Evolutionary conservation across 495 filamentous ascomycete genomes (phyloP).

Genomic region (Cenococcum geophilum): DNA sequence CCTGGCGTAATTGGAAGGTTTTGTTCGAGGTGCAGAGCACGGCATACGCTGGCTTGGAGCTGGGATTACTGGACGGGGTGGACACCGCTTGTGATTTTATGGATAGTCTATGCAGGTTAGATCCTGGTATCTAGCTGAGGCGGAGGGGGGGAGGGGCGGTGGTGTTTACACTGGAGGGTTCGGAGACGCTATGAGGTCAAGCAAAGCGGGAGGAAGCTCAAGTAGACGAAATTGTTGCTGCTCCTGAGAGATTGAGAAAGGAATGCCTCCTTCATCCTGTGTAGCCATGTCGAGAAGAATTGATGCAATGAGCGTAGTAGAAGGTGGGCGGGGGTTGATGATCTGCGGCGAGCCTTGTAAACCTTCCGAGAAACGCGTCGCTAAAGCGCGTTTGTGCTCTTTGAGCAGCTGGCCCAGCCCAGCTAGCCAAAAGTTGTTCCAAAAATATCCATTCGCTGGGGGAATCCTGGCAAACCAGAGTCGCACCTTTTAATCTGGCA

Average conservation of each 20-base stretch:
- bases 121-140: background rate
- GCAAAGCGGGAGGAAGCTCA: slow-evolving; percentile 72
- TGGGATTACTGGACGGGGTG: slow-evolving; percentile 28
- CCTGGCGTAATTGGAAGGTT: slow-evolving; percentile 78
- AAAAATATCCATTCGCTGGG: slow-evolving; percentile 3
- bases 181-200: slow-evolving; percentile 48
- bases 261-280: slow-evolving; percentile 51
- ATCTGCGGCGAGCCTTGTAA: background rate
- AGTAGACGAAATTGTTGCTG: slow-evolving; percentile 64
- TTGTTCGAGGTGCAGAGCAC: slow-evolving; percentile 63
- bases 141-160: background rate
- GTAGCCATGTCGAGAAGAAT: slow-evolving; percentile 47
- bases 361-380: background rate
- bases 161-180: slow-evolving; percentile 32
- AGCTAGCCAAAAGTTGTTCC: background rate
- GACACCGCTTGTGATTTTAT: slow-evolving; percentile 51
- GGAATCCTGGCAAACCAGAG: slow-evolving; percentile 1
- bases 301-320: background rate
- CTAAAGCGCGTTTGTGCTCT: background rate
- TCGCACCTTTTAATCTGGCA: slow-evolving; percentile 14
- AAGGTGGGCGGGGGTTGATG: background rate
- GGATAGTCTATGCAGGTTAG: slow-evolving; percentile 49
- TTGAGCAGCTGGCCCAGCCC: no score
- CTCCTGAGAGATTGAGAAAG: slow-evolving; percentile 55
- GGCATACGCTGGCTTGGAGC: slow-evolving; percentile 51